A percentile compares a stretch with the other conserved stretches of the same genome.
Evolutionary conservation across 768 basidiomycete species (phyloP).

Genomic region (Daedaleopsis nitida): DNA sequence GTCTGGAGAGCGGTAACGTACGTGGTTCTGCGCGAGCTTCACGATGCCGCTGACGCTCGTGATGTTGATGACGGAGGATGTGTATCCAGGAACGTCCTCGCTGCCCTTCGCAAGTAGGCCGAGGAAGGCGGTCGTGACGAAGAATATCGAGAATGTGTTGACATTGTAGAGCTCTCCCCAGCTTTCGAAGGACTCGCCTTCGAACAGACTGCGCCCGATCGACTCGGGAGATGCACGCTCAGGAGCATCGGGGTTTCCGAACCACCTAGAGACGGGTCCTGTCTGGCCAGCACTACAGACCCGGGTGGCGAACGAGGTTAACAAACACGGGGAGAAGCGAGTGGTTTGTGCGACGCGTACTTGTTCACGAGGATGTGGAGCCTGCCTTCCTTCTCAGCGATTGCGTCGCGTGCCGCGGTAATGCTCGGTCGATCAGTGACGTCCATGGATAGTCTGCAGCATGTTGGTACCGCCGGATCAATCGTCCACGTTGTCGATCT

Average conservation of each 20-base stretch:
- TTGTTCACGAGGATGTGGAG: slow-evolving; percentile 84
- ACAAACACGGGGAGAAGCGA: neutral
- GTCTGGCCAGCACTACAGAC: slow-evolving; percentile 66
- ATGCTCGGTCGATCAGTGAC: slow-evolving; percentile 73
- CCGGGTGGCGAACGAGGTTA: neutral
- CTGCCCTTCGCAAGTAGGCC: slow-evolving; percentile 75
- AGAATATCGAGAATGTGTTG: slow-evolving; percentile 79
- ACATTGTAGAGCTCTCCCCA: slow-evolving; percentile 66
- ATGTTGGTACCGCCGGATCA: neutral
- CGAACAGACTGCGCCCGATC: slow-evolving; percentile 69
- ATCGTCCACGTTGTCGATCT: neutral
- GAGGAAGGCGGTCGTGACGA: slow-evolving; percentile 74
- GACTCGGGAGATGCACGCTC: slow-evolving; percentile 65
- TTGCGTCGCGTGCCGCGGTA: slow-evolving; percentile 48
- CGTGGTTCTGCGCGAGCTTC: slow-evolving; percentile 76
- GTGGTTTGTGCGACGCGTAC: slow-evolving; percentile 39
- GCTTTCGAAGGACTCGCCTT: slow-evolving; percentile 60
- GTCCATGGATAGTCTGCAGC: slow-evolving; percentile 64
- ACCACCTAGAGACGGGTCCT: slow-evolving; percentile 63
- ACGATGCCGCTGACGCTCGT: slow-evolving; percentile 75
- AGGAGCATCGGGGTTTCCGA: slow-evolving; percentile 56
- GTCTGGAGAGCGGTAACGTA: slow-evolving; percentile 37
- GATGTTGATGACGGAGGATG: slow-evolving; percentile 72
- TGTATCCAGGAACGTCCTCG: slow-evolving; percentile 55
- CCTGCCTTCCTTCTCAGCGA: slow-evolving; percentile 64